Evolutionary conservation across 495 filamentous ascomycete species (phyloP), one percentile per base, ranked within the genome.

Genomic region (Aspergillus steynii): DNA sequence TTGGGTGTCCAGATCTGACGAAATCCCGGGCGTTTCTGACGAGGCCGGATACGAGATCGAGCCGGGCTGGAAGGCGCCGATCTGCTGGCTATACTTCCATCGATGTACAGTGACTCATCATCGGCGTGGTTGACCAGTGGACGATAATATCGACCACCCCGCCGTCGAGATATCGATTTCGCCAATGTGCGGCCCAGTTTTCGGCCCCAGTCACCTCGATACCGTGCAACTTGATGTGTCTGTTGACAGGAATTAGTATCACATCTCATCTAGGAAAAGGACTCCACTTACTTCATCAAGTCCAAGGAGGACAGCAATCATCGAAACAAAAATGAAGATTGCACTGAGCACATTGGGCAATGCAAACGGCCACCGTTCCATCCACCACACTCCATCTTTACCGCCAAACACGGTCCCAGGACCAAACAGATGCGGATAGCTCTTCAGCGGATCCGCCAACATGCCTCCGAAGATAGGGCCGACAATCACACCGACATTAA

Each of bases 401-500:
- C 81, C 77, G 14, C 78, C 82, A 50, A 80, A 68, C 1, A 78
- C 14, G 4, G 83, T 85, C 3, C 79, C 78, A 0, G 81, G 80
- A 5, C 90, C 90, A 64, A 93, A 93, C 0, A 93, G 34, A 15
- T 75, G 71, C 1, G 90, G 87, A 61, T 87, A 83, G 45, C 78
- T 88, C 3, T 77, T 77, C 1, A 85, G 81, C 0, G 91, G 91
- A 68, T 95, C 89, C 5, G 90, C 88, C 53, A 93, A 72, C 29
- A 86, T 71, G 12, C 91, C 91, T 20, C 90, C 90, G 2, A 90
- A 55, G 25, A 83, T 69, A 7, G 83, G 84, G 4, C 85, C 87
- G 47, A 88, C 78, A 55, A 94, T 88, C 28, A 92, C 86, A 0
- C 90, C 90, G 51, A 82, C 74, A 57, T 92, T 94, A 62, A 90